Evolutionary conservation across 208 protist genomes (phyloP).

Genomic region (Acanthamoeba lenticulata): DNA sequence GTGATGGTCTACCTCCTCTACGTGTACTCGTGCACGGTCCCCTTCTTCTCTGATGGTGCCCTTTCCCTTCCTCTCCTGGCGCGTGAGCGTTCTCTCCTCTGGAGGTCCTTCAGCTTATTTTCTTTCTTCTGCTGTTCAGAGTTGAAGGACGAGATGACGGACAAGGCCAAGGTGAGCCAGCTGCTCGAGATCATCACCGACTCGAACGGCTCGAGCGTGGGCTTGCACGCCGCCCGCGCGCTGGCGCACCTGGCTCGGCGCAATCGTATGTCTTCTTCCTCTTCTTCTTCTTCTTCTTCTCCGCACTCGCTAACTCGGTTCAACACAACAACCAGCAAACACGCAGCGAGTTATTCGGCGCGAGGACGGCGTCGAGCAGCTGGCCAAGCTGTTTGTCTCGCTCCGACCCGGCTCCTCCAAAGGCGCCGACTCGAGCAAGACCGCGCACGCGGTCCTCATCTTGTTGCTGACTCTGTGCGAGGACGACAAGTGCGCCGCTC

Average conservation of each 20-base stretch:
- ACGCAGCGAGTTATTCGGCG: neutral
- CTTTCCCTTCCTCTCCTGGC: too few species aligned
- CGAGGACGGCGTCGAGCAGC: neutral
- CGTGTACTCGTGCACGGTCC: neutral
- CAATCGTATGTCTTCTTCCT: neutral
- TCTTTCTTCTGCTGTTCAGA: neutral
- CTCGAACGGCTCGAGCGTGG: neutral
- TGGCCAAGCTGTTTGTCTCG: neutral
- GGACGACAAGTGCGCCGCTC: neutral
- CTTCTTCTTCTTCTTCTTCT: neutral
- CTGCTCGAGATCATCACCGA: neutral
- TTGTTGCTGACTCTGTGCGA: neutral
- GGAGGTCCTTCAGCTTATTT: neutral
- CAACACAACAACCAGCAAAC: neutral
- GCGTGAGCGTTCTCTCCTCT: too few species aligned
- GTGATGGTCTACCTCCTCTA: neutral
- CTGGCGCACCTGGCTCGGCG: neutral
- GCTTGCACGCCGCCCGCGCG: neutral
- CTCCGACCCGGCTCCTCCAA: neutral
- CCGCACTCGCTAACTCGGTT: neutral
- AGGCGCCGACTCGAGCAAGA: neutral
- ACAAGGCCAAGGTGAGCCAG: neutral
- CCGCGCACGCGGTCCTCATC: neutral
- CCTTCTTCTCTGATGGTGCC: neutral
- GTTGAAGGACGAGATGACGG: neutral